These are phyloP conservation scores for Phlebopus sp. DNA, from an alignment of 1,284 basidiomycete species.

Conservation along the genomic window DNA sequence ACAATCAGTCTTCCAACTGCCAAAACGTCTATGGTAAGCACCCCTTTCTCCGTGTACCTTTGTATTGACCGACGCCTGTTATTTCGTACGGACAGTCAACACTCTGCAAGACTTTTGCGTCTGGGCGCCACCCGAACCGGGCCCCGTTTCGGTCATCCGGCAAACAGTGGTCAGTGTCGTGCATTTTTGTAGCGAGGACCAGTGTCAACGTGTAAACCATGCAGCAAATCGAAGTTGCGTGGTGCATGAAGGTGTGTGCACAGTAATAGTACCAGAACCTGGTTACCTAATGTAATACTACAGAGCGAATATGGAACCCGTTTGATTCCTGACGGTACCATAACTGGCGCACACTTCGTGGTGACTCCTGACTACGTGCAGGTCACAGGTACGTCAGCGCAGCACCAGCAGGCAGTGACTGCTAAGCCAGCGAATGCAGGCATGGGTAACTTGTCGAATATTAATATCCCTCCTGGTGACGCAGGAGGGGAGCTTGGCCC, in stretches of 20 bases:
- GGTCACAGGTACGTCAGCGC: conserved; percentile 47
- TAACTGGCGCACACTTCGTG: conserved; percentile 71
- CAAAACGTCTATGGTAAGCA: conserved; percentile 62
- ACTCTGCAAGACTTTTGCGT: conserved; percentile 60
- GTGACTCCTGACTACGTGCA: conserved; percentile 70
- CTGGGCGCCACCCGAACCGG: conserved; percentile 55
- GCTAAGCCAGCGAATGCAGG: conserved; percentile 34
- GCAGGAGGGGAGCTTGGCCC: conserved; percentile 63
- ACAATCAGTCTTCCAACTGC: conserved; percentile 57
- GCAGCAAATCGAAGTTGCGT: conserved; percentile 64
- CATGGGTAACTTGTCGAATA: conserved; percentile 59
- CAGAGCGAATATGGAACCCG: conserved; percentile 63
- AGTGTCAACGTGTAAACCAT: conserved; percentile 12
- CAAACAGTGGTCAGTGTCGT: conserved; percentile 48
- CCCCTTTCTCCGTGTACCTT: not conserved
- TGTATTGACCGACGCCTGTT: conserved; percentile 4
- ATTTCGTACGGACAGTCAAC: conserved; percentile 44
- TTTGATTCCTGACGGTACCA: conserved; percentile 72
- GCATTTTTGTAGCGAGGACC: conserved; percentile 9
- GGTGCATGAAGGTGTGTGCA: conserved; percentile 57
- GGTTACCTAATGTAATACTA: not conserved
- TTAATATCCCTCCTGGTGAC: conserved; percentile 66
- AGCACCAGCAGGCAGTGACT: not conserved
- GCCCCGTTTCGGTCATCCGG: conserved; percentile 50
- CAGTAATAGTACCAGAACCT: conserved; percentile 1